Evolutionary conservation across 768 basidiomycete species (phyloP).

Genomic region (Boletus coccyginus): DNA sequence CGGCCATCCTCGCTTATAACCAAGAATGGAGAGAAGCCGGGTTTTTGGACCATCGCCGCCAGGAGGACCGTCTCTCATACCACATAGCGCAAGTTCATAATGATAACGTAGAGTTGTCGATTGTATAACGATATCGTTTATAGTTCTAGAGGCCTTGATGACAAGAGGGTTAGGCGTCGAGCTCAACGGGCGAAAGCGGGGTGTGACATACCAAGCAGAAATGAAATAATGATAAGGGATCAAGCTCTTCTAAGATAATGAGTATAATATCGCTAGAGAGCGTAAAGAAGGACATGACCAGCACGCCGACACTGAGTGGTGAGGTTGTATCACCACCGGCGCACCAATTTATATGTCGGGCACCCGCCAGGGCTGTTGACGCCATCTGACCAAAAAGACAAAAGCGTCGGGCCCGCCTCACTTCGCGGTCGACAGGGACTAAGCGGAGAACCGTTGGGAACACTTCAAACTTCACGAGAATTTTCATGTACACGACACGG

Average conservation of each 20-base stretch:
- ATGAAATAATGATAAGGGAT: constrained; percentile 31
- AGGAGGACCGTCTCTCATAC: constrained; percentile 27
- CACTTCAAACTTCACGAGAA: constrained; percentile 25
- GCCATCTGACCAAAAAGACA: constrained; percentile 29
- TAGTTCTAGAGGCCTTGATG: constrained; percentile 24
- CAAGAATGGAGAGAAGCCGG: constrained; percentile 29
- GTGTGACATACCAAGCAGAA: constrained; percentile 27
- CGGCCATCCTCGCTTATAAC: constrained; percentile 33
- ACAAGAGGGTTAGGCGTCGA: background rate
- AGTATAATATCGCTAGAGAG: constrained; percentile 30
- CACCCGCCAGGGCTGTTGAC: constrained; percentile 20
- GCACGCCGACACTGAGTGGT: constrained; percentile 30
- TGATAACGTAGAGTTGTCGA: constrained; percentile 32
- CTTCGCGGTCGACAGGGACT: constrained; percentile 29
- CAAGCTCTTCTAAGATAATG: constrained; percentile 33
- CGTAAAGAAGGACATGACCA: constrained; percentile 35
- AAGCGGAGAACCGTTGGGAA: constrained; percentile 30
- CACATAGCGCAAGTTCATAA: constrained; percentile 32
- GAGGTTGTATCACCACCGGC: constrained; percentile 5
- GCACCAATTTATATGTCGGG: constrained; percentile 31
- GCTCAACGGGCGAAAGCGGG: background rate
- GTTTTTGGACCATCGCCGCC: constrained; percentile 15
- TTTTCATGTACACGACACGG: constrained; percentile 23
- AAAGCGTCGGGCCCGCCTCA: constrained; percentile 33
- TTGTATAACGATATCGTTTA: constrained; percentile 18